These are phyloP conservation scores for Neofusicoccum ribis DNA, from an alignment of 2,329 filamentous ascomycete species.

Conservation along the genomic window DNA sequence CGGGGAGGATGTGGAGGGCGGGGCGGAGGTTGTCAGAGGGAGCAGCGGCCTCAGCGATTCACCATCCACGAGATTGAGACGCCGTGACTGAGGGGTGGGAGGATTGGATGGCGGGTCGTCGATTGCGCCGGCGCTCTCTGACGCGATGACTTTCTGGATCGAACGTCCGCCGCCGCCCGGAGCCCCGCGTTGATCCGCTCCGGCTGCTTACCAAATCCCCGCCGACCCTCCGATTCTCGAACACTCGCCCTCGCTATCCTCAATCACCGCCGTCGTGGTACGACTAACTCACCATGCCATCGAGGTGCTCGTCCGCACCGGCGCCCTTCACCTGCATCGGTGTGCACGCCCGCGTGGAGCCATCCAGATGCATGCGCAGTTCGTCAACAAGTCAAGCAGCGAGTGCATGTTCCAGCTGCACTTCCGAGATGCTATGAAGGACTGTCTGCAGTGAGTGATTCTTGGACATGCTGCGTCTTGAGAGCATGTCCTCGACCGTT, in stretches of 20 bases:
- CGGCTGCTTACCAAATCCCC: not conserved
- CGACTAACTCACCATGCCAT: no score
- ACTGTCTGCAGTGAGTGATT: no score
- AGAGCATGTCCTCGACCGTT: no score
- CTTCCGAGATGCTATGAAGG: no score
- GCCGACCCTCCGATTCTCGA: conserved; percentile 3
- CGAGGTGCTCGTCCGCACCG: no score
- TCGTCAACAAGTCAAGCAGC: no score
- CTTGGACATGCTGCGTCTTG: no score
- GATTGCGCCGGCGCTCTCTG: conserved; percentile 8
- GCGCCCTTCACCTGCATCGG: no score
- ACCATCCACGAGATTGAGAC: conserved; percentile 16
- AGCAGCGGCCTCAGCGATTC: conserved; percentile 1
- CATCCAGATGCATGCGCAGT: no score
- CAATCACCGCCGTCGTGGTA: no score
- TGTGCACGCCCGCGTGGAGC: no score
- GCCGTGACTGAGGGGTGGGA: not conserved
- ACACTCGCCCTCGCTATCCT: not conserved
- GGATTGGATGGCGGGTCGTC: conserved; percentile 7
- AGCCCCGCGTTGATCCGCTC: not conserved
- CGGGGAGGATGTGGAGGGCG: conserved; percentile 10
- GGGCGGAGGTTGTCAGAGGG: conserved; percentile 20
- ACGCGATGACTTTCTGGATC: conserved; percentile 20
- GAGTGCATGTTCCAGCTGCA: no score
- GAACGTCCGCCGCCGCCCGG: not conserved